Evolutionary conservation across 129 eudicot genomes (phyloP).

Genomic region (Kitagawia praeruptora): DNA sequence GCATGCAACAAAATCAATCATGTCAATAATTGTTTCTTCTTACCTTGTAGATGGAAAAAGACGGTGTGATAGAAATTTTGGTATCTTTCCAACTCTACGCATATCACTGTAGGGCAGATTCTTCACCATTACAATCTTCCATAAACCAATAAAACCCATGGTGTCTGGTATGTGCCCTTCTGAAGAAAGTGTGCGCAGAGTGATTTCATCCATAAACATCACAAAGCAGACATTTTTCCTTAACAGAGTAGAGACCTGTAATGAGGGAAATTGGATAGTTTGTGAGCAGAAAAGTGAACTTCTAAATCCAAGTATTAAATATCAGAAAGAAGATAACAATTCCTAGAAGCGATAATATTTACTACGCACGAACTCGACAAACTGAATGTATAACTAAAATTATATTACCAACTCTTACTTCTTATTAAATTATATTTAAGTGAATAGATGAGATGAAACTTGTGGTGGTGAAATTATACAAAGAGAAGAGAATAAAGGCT

Average conservation of each 20-base stretch:
- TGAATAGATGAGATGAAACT: not conserved
- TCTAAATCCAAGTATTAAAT: not conserved
- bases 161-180: constrained; percentile 87
- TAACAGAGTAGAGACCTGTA: constrained; percentile 79
- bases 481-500: not conserved
- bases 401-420: not conserved
- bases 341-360: not conserved
- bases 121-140: constrained; percentile 89
- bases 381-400: not conserved
- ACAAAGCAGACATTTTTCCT: constrained; percentile 97
- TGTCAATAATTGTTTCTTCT: not conserved
- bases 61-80: constrained; percentile 83
- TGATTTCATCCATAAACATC: constrained; percentile 85
- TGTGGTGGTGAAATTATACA: not conserved
- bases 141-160: constrained; percentile 81
- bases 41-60: constrained; percentile 95
- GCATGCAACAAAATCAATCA: not conserved
- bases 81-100: constrained; percentile 98
- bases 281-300: constrained; percentile 12
- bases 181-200: constrained; percentile 75
- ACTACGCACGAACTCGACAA: not conserved
- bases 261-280: constrained; percentile 6
- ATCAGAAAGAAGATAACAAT: not conserved
- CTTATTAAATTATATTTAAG: not conserved
- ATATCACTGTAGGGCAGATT: constrained; percentile 90